Conservation (phyloP, 176 grass and related monocot genomes). For the Themeda triandra region DNA sequence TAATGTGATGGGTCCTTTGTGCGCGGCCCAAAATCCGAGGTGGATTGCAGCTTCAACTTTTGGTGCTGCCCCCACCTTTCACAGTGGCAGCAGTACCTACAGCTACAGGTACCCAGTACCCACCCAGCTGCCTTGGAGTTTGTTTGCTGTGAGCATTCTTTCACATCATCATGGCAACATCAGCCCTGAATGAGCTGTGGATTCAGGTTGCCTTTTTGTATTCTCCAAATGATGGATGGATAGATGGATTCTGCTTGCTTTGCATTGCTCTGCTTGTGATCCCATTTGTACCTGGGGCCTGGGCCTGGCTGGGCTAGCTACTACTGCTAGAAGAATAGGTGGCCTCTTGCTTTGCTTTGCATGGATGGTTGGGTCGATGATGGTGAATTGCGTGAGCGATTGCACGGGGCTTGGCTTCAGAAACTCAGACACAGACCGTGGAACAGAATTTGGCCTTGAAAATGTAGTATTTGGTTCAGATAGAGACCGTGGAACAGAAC, state of each 20-base stretch:
- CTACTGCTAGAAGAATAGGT: too few species aligned
- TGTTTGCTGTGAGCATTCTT: slow-evolving; percentile 8
- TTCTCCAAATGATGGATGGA: neutral
- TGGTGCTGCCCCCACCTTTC: neutral
- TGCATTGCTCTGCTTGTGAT: neutral
- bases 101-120: neutral
- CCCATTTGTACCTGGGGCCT: too few species aligned
- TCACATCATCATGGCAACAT: slow-evolving; percentile 29
- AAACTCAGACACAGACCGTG: neutral
- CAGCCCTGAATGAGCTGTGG: neutral
- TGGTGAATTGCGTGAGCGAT: neutral
- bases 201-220: neutral
- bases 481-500: neutral
- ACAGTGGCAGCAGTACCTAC: neutral
- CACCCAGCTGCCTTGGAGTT: slow-evolving; percentile 8
- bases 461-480: neutral
- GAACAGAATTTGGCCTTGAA: neutral
- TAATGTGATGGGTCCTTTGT: slow-evolving; percentile 2
- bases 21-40: slow-evolving; percentile 34
- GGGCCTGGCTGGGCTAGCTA: too few species aligned
- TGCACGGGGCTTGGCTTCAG: neutral
- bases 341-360: too few species aligned
- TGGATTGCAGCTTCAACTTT: slow-evolving; percentile 28
- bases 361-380: neutral
- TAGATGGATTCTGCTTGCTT: neutral